Evolutionary conservation across 805 yeast genomes (phyloP).

Genomic region (Millerago galiae): DNA sequence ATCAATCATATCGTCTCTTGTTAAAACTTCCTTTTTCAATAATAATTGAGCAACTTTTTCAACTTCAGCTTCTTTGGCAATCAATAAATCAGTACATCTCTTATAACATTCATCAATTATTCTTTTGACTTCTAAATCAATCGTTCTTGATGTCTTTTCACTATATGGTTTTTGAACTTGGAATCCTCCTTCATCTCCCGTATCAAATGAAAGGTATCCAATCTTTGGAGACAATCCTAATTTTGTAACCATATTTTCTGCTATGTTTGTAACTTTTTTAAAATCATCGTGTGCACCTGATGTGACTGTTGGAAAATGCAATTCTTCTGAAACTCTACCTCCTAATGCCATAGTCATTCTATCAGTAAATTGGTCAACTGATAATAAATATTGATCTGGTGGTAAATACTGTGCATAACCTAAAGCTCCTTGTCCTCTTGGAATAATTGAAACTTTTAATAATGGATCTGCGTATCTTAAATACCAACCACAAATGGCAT

Average conservation of each 20-base stretch:
- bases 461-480: conserved; percentile 84
- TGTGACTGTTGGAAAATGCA: conserved; percentile 81
- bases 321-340: conserved; percentile 87
- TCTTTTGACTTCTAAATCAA: conserved; percentile 64
- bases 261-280: conserved; percentile 84
- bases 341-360: conserved; percentile 94
- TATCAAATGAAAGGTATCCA: conserved; percentile 58
- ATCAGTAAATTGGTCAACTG: conserved; percentile 70
- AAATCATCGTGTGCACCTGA: conserved; percentile 92
- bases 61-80: conserved; percentile 54
- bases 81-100: conserved; percentile 50
- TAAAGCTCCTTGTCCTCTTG: conserved; percentile 89
- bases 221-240: conserved; percentile 83
- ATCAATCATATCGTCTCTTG: conserved; percentile 75
- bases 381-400: conserved; percentile 74
- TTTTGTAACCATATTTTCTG: conserved; percentile 81
- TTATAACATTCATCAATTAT: conserved; percentile 61
- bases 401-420: conserved; percentile 97
- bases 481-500: conserved; percentile 94
- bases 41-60: conserved; percentile 70
- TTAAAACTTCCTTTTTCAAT: conserved; percentile 66
- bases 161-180: conserved; percentile 60
- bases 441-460: conserved; percentile 88
- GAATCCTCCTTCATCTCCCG: conserved; percentile 44
- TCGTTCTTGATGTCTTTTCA: conserved; percentile 60